Percentiles rank a stretch among this genome's conserved stretches.
phyloP scores from a whole-genome alignment of 352 stramenopile genomes.

The Plasmopara halstedii region DNA sequence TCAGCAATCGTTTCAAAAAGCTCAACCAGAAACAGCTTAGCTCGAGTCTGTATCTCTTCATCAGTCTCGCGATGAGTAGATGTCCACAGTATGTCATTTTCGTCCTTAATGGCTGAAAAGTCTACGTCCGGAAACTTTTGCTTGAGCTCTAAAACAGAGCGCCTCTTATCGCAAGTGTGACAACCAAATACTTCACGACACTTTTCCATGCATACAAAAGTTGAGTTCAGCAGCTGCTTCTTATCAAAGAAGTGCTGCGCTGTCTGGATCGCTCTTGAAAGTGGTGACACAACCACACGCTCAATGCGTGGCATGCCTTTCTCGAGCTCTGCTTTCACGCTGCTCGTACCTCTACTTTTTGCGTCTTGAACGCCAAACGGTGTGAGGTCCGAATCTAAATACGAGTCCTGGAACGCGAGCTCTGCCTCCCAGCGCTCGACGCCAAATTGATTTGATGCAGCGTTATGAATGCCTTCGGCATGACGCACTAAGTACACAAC shows the following conservation, averaged over 20 bases:
- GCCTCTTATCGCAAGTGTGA: no score
- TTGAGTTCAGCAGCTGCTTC: no score
- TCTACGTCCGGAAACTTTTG: conserved; percentile 53
- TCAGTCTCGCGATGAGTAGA: conserved; percentile 52
- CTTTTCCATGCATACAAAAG: no score
- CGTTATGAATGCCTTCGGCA: conserved; percentile 68
- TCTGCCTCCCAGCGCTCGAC: no score
- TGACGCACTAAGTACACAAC: conserved; percentile 76
- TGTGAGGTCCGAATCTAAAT: conserved; percentile 49
- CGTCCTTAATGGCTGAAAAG: conserved; percentile 44
- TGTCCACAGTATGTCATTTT: conserved; percentile 52
- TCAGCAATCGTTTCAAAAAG: conserved; percentile 50
- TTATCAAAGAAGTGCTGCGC: conserved; percentile 19
- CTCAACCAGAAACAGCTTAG: conserved; percentile 35
- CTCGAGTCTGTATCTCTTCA: conserved; percentile 45
- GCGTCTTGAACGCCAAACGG: conserved; percentile 47
- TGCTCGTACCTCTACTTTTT: conserved; percentile 26
- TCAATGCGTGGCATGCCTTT: conserved; percentile 54
- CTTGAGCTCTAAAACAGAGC: conserved; percentile 32
- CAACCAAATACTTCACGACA: no score
- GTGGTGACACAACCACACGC: conserved; percentile 56
- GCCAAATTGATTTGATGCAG: no score
- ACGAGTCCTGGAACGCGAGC: no score
- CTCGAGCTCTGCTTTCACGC: conserved; percentile 29
- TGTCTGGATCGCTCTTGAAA: conserved; percentile 64